These are phyloP conservation scores for Tylopilus sp. DNA, from an alignment of 1,284 basidiomycete species.

Conservation along the genomic window DNA sequence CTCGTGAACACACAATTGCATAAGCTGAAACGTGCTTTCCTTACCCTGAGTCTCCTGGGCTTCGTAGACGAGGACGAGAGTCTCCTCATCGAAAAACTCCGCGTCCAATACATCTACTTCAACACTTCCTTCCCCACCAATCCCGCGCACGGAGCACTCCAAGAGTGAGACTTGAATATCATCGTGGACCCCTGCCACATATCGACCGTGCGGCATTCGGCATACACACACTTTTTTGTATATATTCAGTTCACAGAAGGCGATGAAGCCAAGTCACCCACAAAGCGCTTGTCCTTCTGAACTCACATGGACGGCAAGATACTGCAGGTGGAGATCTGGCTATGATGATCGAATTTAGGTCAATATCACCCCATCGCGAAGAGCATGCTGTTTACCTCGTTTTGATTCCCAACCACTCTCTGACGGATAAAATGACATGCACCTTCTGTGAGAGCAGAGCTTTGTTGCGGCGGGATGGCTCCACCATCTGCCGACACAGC, in stretches of 20 bases:
- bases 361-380: conserved; percentile 30
- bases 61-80: conserved; percentile 60
- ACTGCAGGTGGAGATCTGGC: conserved; percentile 45
- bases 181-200: conserved; percentile 37
- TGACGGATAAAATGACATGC: conserved; percentile 48
- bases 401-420: conserved; percentile 45
- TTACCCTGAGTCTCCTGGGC: conserved; percentile 34
- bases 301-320: conserved; percentile 43
- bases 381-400: conserved; percentile 45
- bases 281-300: conserved; percentile 26
- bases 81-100: conserved; percentile 76
- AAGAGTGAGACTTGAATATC: conserved; percentile 50
- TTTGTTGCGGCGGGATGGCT: conserved; percentile 29
- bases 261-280: conserved; percentile 30
- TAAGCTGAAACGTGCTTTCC: conserved; percentile 42
- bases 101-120: conserved; percentile 57
- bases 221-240: conserved; percentile 52
- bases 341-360: conserved; percentile 33
- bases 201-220: conserved; percentile 47
- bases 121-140: conserved; percentile 32
- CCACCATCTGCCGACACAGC: conserved; percentile 41
- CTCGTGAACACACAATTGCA: conserved; percentile 21
- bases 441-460: conserved; percentile 24
- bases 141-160: conserved; percentile 47
- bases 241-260: conserved; percentile 38